These are phyloP conservation scores for Calonectria multiphialidica DNA, from an alignment of 2,329 filamentous ascomycete genomes.

Conservation along the genomic window DNA sequence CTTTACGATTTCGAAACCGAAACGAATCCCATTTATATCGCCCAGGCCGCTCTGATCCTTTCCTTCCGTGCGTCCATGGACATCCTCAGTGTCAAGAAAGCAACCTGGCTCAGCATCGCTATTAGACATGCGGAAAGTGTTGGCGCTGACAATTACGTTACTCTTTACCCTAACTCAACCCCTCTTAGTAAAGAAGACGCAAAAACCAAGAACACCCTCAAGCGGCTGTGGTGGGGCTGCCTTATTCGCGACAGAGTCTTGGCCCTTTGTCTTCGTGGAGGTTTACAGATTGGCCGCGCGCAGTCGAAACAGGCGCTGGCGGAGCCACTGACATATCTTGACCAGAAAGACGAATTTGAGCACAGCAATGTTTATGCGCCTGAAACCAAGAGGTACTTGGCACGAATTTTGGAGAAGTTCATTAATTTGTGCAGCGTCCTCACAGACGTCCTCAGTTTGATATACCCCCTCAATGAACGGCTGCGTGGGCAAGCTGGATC, in stretches of 20 bases:
- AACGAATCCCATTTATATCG: slow-evolving; percentile 51
- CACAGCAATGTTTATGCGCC: slow-evolving; percentile 8
- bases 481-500: neutral
- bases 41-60: slow-evolving; percentile 56
- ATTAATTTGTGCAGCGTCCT: neutral
- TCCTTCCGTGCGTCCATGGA: neutral
- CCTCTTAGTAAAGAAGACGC: slow-evolving; percentile 18
- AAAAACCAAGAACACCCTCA: slow-evolving; percentile 12
- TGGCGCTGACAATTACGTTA: neutral
- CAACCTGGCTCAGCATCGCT: neutral
- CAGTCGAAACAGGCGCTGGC: neutral
- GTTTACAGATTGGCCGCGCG: neutral
- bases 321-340: neutral
- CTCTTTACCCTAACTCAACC: neutral
- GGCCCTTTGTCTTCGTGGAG: slow-evolving; percentile 1
- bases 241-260: slow-evolving; percentile 16
- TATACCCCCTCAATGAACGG: slow-evolving; percentile 15
- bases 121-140: slow-evolving; percentile 8
- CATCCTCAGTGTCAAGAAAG: neutral
- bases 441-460: neutral
- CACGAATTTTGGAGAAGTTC: slow-evolving; percentile 9
- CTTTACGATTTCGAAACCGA: slow-evolving; percentile 59
- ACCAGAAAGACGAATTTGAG: neutral
- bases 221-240: slow-evolving; percentile 26
- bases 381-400: neutral